phyloP scores from a whole-genome alignment of 2,329 filamentous ascomycete genomes.

The Venturia effusa region DNA sequence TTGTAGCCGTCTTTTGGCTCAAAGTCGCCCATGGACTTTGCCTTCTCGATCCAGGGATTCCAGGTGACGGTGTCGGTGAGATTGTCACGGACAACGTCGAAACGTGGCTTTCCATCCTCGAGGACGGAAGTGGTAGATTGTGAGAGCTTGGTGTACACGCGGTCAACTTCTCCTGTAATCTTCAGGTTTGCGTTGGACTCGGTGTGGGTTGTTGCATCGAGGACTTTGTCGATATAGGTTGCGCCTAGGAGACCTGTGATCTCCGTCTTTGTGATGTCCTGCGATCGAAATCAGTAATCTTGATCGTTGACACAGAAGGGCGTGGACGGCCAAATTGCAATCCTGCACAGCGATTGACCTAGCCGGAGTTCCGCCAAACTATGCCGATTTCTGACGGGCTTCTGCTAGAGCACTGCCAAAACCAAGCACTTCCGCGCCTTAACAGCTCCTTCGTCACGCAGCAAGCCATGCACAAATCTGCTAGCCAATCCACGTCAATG shows the following conservation, averaged over 20 bases:
- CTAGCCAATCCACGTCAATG: background rate
- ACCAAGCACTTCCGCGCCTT: background rate
- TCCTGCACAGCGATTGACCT: background rate
- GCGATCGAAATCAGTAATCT: background rate
- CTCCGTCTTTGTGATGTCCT: slow-evolving; percentile 69
- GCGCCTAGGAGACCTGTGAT: slow-evolving; percentile 68
- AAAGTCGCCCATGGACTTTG: slow-evolving; percentile 74
- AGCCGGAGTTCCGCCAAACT: background rate
- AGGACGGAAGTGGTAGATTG: slow-evolving; percentile 53
- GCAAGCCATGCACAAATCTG: background rate
- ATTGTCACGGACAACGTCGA: slow-evolving; percentile 71
- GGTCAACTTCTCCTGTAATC: slow-evolving; percentile 73
- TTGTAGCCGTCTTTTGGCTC: slow-evolving; percentile 80
- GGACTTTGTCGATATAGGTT: slow-evolving; percentile 75
- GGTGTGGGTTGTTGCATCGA: slow-evolving; percentile 50
- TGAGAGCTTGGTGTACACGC: slow-evolving; percentile 63
- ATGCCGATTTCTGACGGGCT: background rate
- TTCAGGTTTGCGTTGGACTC: slow-evolving; percentile 53
- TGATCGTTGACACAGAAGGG: background rate
- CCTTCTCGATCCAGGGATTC: slow-evolving; percentile 92
- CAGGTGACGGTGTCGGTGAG: slow-evolving; percentile 84
- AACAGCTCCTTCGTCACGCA: background rate
- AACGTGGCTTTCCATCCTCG: slow-evolving; percentile 52
- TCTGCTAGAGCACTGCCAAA: background rate
- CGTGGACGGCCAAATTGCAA: background rate